phyloP scores from a whole-genome alignment of 1,284 basidiomycete genomes.

The Apiotrichum brassicae region DNA sequence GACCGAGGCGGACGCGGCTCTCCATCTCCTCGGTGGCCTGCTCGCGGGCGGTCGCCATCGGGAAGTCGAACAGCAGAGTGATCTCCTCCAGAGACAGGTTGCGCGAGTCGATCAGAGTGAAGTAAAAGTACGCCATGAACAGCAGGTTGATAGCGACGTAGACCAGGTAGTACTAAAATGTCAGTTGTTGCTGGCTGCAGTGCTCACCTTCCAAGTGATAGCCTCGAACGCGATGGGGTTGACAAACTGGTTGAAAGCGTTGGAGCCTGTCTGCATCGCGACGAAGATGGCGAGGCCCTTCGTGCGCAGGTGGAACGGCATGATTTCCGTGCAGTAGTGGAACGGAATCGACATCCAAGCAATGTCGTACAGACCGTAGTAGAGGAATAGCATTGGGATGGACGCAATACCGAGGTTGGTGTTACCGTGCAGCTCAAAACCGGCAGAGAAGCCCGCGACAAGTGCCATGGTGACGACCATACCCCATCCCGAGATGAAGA shows the following conservation, averaged over 20 bases:
- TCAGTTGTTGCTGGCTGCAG: not conserved
- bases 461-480: conserved; percentile 25
- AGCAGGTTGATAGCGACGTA: conserved; percentile 12
- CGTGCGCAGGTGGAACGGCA: conserved; percentile 14
- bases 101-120: conserved; percentile 11
- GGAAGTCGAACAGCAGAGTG: conserved; percentile 12
- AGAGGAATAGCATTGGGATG: conserved; percentile 36
- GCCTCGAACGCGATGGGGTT: conserved; percentile 14
- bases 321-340: conserved; percentile 12
- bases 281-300: conserved; percentile 17
- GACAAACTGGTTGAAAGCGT: conserved; percentile 15
- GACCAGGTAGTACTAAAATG: conserved; percentile 6
- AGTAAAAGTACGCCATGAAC: conserved; percentile 10
- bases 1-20: conserved; percentile 5
- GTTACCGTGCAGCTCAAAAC: conserved; percentile 17
- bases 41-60: conserved; percentile 14
- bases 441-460: conserved; percentile 28
- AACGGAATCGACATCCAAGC: conserved; percentile 10
- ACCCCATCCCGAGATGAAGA: conserved; percentile 16
- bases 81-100: conserved; percentile 13
- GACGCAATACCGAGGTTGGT: conserved; percentile 28
- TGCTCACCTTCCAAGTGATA: conserved; percentile 7
- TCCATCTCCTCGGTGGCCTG: conserved; percentile 10
- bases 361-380: conserved; percentile 18
- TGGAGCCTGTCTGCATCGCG: conserved; percentile 6